Evolutionary conservation across 2,329 filamentous ascomycete genomes (phyloP).

Genomic region (Rhytidhysteron rufulum): DNA sequence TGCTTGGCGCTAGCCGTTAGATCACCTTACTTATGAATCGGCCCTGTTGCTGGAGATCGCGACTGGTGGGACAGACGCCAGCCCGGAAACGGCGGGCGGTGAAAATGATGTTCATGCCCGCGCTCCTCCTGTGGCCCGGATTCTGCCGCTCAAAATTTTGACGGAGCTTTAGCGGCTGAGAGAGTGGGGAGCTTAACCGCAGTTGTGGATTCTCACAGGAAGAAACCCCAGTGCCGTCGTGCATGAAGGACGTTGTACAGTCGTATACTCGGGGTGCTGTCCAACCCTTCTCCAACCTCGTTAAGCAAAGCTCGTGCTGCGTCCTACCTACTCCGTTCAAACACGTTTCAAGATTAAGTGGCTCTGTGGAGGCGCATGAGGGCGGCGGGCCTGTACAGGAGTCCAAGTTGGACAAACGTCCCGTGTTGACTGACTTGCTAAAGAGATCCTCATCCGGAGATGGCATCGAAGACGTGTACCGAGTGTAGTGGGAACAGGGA

Average conservation of each 20-base stretch:
- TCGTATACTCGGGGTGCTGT: background rate
- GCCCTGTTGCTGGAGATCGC: no score
- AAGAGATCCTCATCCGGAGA: no score
- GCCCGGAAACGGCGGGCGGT: conserved; percentile 17
- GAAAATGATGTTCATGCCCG: conserved; percentile 6
- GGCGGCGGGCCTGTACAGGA: no score
- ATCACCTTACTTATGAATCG: background rate
- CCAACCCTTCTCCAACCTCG: background rate
- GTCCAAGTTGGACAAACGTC: no score
- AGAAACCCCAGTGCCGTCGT: background rate
- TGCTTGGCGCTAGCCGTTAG: background rate
- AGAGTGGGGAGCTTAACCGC: conserved; percentile 19
- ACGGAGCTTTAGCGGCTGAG: conserved; percentile 13
- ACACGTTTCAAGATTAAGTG: background rate
- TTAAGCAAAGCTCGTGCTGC: conserved; percentile 2
- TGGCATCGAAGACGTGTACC: no score
- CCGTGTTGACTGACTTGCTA: no score
- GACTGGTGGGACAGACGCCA: conserved; percentile 8
- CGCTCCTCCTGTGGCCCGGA: conserved; percentile 14
- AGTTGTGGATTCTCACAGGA: background rate
- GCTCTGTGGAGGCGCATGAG: background rate
- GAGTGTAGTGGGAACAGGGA: background rate
- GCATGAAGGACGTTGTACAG: conserved; percentile 1
- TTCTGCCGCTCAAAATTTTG: conserved; percentile 24
- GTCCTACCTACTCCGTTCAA: background rate